Percentiles rank a stretch among this genome's conserved stretches.
Evolutionary conservation across 345 rosid genomes (phyloP).

Genomic region (Camelina sativa): DNA sequence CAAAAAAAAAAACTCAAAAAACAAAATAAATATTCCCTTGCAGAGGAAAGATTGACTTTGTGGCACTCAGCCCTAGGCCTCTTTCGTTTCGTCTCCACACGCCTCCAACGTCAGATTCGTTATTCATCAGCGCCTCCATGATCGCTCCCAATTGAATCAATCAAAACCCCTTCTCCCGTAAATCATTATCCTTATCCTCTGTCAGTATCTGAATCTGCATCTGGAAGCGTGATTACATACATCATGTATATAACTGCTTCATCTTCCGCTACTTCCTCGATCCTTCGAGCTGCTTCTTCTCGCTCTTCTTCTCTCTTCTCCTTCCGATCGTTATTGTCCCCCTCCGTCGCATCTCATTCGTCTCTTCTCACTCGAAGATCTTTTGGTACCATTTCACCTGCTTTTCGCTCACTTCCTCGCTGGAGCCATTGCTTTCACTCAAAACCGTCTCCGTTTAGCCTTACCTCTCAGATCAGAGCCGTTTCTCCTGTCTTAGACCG

Average conservation of each 20-base stretch:
- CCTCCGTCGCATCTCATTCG: constrained; percentile 31
- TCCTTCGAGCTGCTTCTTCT: constrained; percentile 70
- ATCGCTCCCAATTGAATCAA: constrained; percentile 27
- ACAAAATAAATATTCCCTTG: not conserved
- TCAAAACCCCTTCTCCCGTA: constrained; percentile 28
- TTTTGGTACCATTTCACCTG: constrained; percentile 52
- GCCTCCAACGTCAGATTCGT: constrained; percentile 40
- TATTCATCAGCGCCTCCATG: constrained; percentile 22
- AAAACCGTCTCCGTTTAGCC: constrained; percentile 58
- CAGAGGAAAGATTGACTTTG: constrained; percentile 8
- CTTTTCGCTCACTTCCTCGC: constrained; percentile 59
- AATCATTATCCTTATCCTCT: constrained; percentile 4
- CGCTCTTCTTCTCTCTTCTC: constrained; percentile 54
- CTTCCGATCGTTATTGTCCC: constrained; percentile 29
- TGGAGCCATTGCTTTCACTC: constrained; percentile 84
- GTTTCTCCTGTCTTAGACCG: constrained; percentile 66
- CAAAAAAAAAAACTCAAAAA: too few species aligned
- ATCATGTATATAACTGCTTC: constrained; percentile 74
- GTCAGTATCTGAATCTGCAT: constrained; percentile 25
- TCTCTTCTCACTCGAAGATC: constrained; percentile 51
- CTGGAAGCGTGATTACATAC: constrained; percentile 34
- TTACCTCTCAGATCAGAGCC: constrained; percentile 60
- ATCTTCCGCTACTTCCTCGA: constrained; percentile 55
- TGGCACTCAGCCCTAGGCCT: constrained; percentile 39
- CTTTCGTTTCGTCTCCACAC: constrained; percentile 41